A percentile compares a stretch with the other conserved stretches of the same genome.
These are phyloP conservation scores for Pseudozyma sp. DNA, from an alignment of 1,284 basidiomycete species.

Conservation along the genomic window DNA sequence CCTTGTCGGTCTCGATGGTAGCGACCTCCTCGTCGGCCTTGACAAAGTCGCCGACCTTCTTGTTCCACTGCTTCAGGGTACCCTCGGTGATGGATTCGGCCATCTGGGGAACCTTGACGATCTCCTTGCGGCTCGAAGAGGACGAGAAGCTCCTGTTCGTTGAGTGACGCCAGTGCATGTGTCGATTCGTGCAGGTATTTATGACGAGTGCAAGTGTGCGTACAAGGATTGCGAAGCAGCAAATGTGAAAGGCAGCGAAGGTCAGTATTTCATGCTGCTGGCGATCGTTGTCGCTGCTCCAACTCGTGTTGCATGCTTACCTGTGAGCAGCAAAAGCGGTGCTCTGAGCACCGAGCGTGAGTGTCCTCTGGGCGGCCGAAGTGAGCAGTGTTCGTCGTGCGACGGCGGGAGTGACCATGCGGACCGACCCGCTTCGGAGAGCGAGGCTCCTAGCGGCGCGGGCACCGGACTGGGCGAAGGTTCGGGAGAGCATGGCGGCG, in stretches of 20 bases:
- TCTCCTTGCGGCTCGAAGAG: conserved; percentile 71
- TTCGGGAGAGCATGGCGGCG: conserved; percentile 36
- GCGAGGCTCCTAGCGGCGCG: conserved; percentile 41
- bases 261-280: too few relatives aligned
- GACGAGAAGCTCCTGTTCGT: conserved; percentile 44
- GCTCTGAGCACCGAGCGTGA: conserved; percentile 32
- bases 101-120: conserved; percentile 97
- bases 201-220: too few relatives aligned
- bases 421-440: conserved; percentile 40
- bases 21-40: conserved; percentile 94
- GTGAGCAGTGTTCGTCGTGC: conserved; percentile 48
- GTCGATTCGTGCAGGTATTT: too few relatives aligned
- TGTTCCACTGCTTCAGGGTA: conserved; percentile 93
- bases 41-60: conserved; percentile 91
- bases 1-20: conserved; percentile 99
- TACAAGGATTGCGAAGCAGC: too few relatives aligned
- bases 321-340: conserved; percentile 33
- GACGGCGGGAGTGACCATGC: conserved; percentile 42
- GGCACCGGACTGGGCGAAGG: conserved; percentile 40
- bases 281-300: too few relatives aligned
- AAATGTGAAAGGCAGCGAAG: too few relatives aligned
- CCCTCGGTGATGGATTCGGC: conserved; percentile 99
- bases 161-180: background rate
- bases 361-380: conserved; percentile 24
- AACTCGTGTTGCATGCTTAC: conserved; percentile 16